Percentiles rank a stretch among this genome's conserved stretches.
phyloP scores from a whole-genome alignment of 2,329 filamentous ascomycete genomes.

The Fusarium tricinctum region DNA sequence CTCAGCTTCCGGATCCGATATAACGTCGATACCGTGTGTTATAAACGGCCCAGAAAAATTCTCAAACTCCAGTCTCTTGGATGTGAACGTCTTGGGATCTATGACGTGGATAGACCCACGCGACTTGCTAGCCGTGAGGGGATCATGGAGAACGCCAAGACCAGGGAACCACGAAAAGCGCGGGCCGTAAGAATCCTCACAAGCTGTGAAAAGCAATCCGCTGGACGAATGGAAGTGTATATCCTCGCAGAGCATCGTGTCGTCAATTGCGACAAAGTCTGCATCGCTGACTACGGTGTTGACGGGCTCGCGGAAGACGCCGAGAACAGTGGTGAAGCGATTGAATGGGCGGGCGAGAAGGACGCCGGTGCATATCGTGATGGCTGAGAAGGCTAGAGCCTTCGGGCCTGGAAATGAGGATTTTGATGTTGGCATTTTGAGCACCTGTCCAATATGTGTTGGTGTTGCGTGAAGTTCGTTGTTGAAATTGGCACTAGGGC shows the following conservation, averaged over 20 bases:
- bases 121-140: slow-evolving; percentile 53
- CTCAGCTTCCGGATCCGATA: slow-evolving; percentile 60
- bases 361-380: not conserved
- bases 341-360: slow-evolving; percentile 7
- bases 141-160: slow-evolving; percentile 58
- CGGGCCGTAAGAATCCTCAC: slow-evolving; percentile 59
- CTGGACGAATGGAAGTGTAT: slow-evolving; percentile 67
- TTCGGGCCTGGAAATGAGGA: not conserved
- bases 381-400: not conserved
- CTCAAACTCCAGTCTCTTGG: slow-evolving; percentile 58
- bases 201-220: slow-evolving; percentile 68
- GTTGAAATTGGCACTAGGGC: not conserved
- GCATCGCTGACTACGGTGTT: slow-evolving; percentile 39
- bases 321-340: slow-evolving; percentile 40
- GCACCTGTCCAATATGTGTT: not conserved
- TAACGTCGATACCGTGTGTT: slow-evolving; percentile 73
- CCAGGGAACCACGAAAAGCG: slow-evolving; percentile 68
- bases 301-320: slow-evolving; percentile 47
- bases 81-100: slow-evolving; percentile 57
- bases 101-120: slow-evolving; percentile 66
- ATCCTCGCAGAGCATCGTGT: slow-evolving; percentile 72
- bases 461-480: not conserved
- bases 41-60: slow-evolving; percentile 67
- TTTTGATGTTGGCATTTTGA: not conserved
- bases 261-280: slow-evolving; percentile 59